Evolutionary conservation across 2,329 filamentous ascomycete genomes (phyloP).

Genomic region (Bipolaris zeicola): DNA sequence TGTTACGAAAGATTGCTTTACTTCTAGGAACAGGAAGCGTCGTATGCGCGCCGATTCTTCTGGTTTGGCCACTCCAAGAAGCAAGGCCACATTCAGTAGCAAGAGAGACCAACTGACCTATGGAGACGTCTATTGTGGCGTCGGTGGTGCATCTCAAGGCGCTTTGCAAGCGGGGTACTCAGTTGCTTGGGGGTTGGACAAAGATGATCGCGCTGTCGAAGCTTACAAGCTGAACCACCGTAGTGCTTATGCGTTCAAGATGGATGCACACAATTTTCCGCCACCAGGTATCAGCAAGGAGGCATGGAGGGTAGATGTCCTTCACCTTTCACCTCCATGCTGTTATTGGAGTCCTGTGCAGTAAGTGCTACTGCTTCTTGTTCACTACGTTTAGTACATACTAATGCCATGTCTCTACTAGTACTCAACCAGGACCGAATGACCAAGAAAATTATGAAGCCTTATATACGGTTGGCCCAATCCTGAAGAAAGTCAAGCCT

Average conservation of each 20-base stretch:
- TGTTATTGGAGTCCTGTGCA: conserved; percentile 22
- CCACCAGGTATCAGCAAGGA: neutral
- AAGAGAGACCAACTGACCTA: conserved; percentile 10
- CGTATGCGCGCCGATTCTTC: neutral
- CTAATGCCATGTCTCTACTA: conserved; percentile 1
- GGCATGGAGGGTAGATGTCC: conserved; percentile 14
- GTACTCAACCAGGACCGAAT: conserved; percentile 20
- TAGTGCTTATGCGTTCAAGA: conserved; percentile 3
- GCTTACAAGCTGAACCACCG: conserved; percentile 24
- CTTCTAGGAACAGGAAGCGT: neutral
- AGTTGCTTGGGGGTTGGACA: conserved; percentile 25
- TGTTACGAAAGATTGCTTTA: neutral
- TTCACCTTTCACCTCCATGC: conserved; percentile 30
- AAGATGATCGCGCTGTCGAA: conserved; percentile 16
- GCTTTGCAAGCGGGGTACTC: conserved; percentile 22
- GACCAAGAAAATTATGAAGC: conserved; percentile 32
- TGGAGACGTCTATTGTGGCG: conserved; percentile 29
- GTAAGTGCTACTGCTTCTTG: conserved; percentile 16
- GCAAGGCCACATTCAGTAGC: neutral
- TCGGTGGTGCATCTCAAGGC: conserved; percentile 30
- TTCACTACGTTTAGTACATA: neutral
- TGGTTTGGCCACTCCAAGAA: neutral
- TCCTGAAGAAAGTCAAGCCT: conserved; percentile 22
- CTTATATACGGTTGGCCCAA: conserved; percentile 20
- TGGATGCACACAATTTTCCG: conserved; percentile 26